A percentile compares a stretch with the other conserved stretches of the same genome.
phyloP scores from a whole-genome alignment of 805 yeast genomes.

The Saccharomycopsis sp. region DNA sequence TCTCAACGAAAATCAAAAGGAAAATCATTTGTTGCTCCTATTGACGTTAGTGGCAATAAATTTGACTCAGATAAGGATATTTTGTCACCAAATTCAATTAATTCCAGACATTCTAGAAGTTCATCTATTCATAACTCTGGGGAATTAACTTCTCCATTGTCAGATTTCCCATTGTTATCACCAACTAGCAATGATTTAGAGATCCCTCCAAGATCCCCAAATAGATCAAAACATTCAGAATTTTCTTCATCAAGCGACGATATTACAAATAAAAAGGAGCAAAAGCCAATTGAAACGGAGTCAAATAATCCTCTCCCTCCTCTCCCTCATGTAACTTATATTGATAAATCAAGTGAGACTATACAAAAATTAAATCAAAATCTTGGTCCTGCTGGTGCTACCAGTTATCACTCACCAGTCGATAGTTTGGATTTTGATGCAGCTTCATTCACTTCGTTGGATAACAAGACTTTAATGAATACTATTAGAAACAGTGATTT shows the following conservation, averaged over 20 bases:
- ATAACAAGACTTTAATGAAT: slow-evolving; percentile 16
- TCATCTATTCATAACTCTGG: slow-evolving; percentile 10
- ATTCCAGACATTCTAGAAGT: slow-evolving; percentile 6
- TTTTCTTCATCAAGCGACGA: neutral
- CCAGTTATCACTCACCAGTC: neutral
- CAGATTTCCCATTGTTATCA: neutral
- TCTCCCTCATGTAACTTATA: too few species aligned
- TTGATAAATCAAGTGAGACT: neutral
- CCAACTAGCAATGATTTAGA: neutral
- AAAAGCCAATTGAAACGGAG: neutral
- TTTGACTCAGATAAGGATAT: neutral
- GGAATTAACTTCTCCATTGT: neutral
- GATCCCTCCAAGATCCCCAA: slow-evolving; percentile 18
- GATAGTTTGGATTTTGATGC: neutral
- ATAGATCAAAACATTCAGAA: slow-evolving; percentile 3
- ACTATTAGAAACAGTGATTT: slow-evolving; percentile 19
- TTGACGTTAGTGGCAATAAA: neutral
- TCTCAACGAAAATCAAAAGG: slow-evolving; percentile 1
- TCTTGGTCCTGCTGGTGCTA: neutral
- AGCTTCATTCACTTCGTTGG: slow-evolving; percentile 16
- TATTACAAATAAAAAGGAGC: neutral
- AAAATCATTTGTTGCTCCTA: slow-evolving; percentile 4
- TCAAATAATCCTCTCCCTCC: too few species aligned
- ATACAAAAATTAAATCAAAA: too few species aligned
- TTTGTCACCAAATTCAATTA: neutral